Evolutionary conservation across 371 early-diverging fungal species (phyloP).

Genomic region (Conidiobolus coronatus): DNA sequence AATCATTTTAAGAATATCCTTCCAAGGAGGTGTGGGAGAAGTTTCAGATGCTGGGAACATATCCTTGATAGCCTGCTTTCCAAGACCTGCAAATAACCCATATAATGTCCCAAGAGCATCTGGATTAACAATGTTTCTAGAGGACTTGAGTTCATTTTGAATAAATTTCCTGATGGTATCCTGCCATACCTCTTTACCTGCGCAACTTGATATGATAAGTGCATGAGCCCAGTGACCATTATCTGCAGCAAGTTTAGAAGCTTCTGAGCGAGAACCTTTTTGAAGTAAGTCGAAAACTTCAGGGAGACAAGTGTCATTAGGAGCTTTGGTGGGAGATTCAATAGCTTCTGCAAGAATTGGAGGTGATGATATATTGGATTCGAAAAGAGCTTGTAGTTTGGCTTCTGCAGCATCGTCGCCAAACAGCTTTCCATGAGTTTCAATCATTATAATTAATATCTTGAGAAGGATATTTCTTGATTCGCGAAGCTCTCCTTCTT

Average conservation of each 20-base stretch:
- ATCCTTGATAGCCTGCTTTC: conserved; percentile 12
- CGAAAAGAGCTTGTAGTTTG: conserved; percentile 8
- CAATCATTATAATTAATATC: conserved; percentile 28
- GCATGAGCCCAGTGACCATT: conserved; percentile 74
- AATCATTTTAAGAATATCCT: conserved; percentile 40
- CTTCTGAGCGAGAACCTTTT: conserved; percentile 45
- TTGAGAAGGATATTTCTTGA: conserved; percentile 22
- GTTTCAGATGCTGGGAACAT: not conserved
- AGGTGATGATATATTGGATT: conserved; percentile 10
- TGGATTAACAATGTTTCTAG: conserved; percentile 6
- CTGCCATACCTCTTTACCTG: conserved; percentile 58
- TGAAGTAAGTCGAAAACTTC: conserved; percentile 24
- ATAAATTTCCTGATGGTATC: conserved; percentile 51
- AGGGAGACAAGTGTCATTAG: conserved; percentile 9
- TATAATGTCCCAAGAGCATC: conserved; percentile 45
- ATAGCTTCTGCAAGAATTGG: conserved; percentile 8
- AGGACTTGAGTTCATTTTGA: conserved; percentile 8
- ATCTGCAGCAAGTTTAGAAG: conserved; percentile 44
- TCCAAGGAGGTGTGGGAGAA: conserved; percentile 19
- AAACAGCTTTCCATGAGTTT: conserved; percentile 14
- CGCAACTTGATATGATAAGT: conserved; percentile 65
- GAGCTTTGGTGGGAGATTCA: not conserved
- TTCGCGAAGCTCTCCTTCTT: too few relatives aligned
- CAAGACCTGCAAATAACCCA: conserved; percentile 44
- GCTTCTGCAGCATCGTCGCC: conserved; percentile 7